Evolutionary conservation across 257 asterid genomes (phyloP).

Genomic region (Rhazya stricta): DNA sequence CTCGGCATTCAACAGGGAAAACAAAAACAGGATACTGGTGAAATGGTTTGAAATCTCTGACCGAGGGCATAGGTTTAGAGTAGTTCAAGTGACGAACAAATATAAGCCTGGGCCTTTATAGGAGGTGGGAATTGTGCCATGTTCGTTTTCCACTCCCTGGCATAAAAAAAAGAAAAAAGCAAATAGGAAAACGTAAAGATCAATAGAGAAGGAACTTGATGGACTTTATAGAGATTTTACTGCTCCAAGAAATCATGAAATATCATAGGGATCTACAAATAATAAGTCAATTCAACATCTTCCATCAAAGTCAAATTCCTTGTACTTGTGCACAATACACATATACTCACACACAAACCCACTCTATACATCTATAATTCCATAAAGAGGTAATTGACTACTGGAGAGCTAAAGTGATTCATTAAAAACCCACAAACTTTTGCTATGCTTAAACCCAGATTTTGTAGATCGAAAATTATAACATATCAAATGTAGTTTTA

Average conservation of each 20-base stretch:
- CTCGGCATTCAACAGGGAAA: not conserved
- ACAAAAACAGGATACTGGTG: not conserved
- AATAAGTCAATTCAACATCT: not conserved
- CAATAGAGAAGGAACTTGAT: not conserved
- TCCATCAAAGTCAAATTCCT: not conserved
- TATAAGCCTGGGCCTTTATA: not conserved
- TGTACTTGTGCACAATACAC: not conserved
- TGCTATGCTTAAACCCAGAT: not conserved
- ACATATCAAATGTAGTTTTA: not conserved
- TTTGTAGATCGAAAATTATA: not conserved
- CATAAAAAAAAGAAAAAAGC: not conserved
- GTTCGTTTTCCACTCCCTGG: not conserved
- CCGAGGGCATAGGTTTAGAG: not conserved
- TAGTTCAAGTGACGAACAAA: not conserved
- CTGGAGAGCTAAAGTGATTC: not conserved
- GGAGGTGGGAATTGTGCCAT: not conserved
- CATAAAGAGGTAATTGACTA: not conserved
- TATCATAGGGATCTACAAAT: not conserved
- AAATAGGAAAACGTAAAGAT: not conserved
- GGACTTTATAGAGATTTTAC: not conserved
- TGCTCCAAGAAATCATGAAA: not conserved
- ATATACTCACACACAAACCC: not conserved
- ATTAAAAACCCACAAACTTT: no score
- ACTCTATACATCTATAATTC: not conserved
- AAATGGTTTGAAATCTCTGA: not conserved